Percentiles rank a stretch among this genome's conserved stretches.
phyloP scores from a whole-genome alignment of 2,329 filamentous ascomycete species.

The Paracorniculantispora psalliotae region DNA sequence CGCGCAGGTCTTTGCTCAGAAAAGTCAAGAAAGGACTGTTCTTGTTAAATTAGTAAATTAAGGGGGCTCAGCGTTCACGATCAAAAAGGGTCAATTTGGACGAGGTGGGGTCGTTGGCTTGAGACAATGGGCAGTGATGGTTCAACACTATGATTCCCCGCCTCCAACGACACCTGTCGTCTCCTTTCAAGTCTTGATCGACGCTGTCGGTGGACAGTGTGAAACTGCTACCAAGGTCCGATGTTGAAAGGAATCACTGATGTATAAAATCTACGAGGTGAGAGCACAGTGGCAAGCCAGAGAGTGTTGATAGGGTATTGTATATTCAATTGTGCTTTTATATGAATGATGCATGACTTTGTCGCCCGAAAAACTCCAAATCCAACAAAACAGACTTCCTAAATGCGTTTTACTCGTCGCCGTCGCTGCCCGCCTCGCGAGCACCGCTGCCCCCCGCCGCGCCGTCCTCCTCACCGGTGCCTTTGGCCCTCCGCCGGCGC shows the following conservation, averaged over 20 bases:
- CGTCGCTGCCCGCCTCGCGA: slow-evolving; percentile 23
- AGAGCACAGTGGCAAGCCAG: too few relatives aligned
- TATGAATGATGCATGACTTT: neutral
- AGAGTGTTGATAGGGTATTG: neutral
- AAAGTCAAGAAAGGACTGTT: neutral
- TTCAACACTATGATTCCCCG: neutral
- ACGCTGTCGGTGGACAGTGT: neutral
- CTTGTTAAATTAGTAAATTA: neutral
- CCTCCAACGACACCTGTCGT: neutral
- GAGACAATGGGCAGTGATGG: neutral
- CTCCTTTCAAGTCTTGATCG: neutral
- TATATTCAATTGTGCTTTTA: neutral
- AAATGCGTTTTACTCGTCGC: slow-evolving; percentile 19
- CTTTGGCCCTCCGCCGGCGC: slow-evolving; percentile 32
- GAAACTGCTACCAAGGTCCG: too few relatives aligned
- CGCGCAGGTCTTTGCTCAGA: neutral
- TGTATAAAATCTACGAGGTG: too few relatives aligned
- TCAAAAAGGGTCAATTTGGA: neutral
- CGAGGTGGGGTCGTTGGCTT: neutral
- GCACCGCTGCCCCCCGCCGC: slow-evolving; percentile 25
- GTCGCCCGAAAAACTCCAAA: slow-evolving; percentile 1
- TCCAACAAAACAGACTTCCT: neutral
- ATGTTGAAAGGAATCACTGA: too few relatives aligned
- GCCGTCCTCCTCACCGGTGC: slow-evolving; percentile 18
- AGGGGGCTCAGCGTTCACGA: neutral